Percentiles rank a stretch among this genome's conserved stretches.
phyloP scores from a whole-genome alignment of 2,329 filamentous ascomycete species.

The Coniella lustricola region DNA sequence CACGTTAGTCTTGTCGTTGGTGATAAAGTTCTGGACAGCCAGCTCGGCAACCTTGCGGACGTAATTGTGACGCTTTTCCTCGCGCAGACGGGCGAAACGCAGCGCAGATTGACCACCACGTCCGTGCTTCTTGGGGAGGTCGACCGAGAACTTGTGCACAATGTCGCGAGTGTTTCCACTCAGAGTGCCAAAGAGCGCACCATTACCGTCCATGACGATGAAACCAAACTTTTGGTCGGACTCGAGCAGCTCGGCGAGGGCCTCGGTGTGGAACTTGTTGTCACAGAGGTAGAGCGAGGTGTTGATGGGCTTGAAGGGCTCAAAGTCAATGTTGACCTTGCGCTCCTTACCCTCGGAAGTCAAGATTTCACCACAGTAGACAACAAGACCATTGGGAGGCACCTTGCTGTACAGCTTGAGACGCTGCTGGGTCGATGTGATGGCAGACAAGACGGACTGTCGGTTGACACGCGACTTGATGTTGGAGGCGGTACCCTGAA shows the following conservation, averaged over 20 bases:
- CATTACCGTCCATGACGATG: constrained; percentile 99
- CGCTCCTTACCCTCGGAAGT: constrained; percentile 97
- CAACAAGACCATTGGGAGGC: constrained; percentile 90
- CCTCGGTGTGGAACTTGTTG: constrained; percentile 99
- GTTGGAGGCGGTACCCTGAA: constrained; percentile 90
- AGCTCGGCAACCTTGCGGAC: constrained; percentile 97
- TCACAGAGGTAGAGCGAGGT: constrained; percentile 98
- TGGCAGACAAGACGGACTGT: constrained; percentile 94
- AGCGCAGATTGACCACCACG: constrained; percentile 99
- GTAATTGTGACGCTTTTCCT: constrained; percentile 99
- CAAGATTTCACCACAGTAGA: constrained; percentile 99
- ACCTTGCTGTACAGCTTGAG: constrained; percentile 99
- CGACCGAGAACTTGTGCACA: constrained; percentile 96
- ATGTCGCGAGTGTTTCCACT: constrained; percentile 97
- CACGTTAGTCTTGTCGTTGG: constrained; percentile 96
- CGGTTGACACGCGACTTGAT: constrained; percentile 99
- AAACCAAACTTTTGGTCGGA: constrained; percentile 99
- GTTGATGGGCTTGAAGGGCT: constrained; percentile 99
- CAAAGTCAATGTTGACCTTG: constrained; percentile 99
- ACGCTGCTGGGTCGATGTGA: constrained; percentile 97
- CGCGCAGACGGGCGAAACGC: constrained; percentile 98
- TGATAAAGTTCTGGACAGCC: constrained; percentile 98
- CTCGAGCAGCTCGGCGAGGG: constrained; percentile 91
- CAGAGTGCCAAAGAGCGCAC: constrained; percentile 90
- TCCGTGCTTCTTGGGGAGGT: constrained; percentile 99